phyloP scores from a whole-genome alignment of 75 land plant genomes.

The Chamaecyparis obtusa region DNA sequence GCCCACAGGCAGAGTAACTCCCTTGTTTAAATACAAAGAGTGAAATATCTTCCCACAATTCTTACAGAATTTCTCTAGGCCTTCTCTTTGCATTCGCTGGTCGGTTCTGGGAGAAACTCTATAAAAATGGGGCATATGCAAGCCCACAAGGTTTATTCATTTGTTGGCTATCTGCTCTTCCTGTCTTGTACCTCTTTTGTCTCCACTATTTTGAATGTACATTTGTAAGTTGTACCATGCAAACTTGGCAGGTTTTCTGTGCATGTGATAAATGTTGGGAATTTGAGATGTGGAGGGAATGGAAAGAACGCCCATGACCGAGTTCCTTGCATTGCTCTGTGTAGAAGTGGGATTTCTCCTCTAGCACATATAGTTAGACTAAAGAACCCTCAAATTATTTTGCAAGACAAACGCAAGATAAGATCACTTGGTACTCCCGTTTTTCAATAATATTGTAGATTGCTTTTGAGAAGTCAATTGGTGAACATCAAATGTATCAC shows the following conservation, averaged over 20 bases:
- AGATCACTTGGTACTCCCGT: too few relatives aligned
- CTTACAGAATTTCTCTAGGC: too few relatives aligned
- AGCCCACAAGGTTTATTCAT: background rate
- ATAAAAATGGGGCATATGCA: too few relatives aligned
- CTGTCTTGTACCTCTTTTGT: background rate
- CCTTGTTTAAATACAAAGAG: too few relatives aligned
- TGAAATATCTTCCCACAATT: too few relatives aligned
- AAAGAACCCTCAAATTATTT: background rate
- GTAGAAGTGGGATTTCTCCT: constrained; percentile 54
- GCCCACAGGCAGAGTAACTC: too few relatives aligned
- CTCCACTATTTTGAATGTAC: background rate
- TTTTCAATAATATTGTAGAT: too few relatives aligned
- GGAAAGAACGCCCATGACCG: constrained; percentile 99
- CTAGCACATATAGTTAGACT: constrained; percentile 42
- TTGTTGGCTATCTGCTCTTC: background rate
- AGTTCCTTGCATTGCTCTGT: constrained; percentile 54
- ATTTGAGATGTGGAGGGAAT: constrained; percentile 98
- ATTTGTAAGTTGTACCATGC: background rate
- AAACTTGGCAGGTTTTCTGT: constrained; percentile 65
- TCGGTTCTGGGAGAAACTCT: constrained; percentile 33
- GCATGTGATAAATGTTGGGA: constrained; percentile 94
- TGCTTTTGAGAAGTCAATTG: background rate
- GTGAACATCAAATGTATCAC: too few relatives aligned
- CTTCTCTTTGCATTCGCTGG: constrained; percentile 33
- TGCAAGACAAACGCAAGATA: too few relatives aligned